Base-by-base conservation (phyloP, 1,284 basidiomycete species). In the Pterulicium gracile region DNA sequence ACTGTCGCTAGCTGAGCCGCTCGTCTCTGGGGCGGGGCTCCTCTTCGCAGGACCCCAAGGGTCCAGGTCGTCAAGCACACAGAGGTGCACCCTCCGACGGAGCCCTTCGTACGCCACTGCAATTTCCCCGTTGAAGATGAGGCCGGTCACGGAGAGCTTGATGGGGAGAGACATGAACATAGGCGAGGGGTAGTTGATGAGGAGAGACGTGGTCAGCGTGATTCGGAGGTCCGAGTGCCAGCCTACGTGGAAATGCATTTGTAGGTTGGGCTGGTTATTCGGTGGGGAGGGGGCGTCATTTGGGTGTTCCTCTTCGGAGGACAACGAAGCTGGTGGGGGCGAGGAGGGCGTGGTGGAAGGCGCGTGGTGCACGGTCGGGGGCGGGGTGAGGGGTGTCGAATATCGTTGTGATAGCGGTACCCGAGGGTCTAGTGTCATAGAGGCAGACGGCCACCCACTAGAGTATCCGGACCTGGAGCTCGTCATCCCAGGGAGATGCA, bases 101-200 rank as follows among this genome's bases (percentile, higher is more conserved):
- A 81, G 77, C 49, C 88, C 90, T 57, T 96, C 89, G 63, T 95
- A 93, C 3, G 94, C 96, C 17, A 98, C 71, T 4, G 91, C 84
- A 34, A 97, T 64, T 56, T 95, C 90, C 41, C 89, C 90, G 4
- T 77, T 76, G 60, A 98, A 88, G 4, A 91, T 73, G 45, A 98
- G 70, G 0, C 91, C 90, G 0, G 87, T 95, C 18, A 98, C 80
- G 14, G 82, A 85, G 42, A 98, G 79, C 57, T 88, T 87, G 59
- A 98, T 87, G 2, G 96, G 96, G 15, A 99, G 74, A 4, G 86
- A 82, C 92, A 98, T 97, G 72, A 99, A 98, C 57, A 86, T 79
- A 0, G 85, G 80, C 0, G 88, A 88, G 1, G 95, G 94, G 61
- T 98, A 96, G 67, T 98, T 97, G 62, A 99, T 93, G 52, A 93